Evolutionary conservation across 371 early-diverging fungal species (phyloP).

Genomic region (Mucor lusitanicus): DNA sequence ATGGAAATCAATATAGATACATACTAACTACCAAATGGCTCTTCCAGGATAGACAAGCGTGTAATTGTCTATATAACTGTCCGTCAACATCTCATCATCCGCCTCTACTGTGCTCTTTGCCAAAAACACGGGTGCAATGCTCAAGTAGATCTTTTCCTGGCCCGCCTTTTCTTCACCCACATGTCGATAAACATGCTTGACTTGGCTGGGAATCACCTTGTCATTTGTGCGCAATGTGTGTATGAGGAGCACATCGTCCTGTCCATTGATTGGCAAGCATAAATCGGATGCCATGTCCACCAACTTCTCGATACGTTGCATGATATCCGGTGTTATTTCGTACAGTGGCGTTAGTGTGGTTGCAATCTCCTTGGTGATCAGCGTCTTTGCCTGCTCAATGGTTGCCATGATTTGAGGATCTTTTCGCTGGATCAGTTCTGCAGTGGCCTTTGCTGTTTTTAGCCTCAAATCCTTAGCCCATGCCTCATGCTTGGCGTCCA

Average conservation of each 20-base stretch:
- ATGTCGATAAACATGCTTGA: conserved; percentile 13
- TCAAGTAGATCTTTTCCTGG: conserved; percentile 3
- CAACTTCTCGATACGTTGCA: conserved; percentile 9
- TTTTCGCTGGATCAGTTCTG: not conserved
- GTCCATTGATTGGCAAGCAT: conserved; percentile 23
- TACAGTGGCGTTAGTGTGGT: not conserved
- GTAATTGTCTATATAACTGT: conserved; percentile 4
- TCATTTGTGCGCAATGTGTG: not conserved
- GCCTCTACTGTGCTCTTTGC: conserved; percentile 13
- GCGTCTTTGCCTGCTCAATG: not conserved
- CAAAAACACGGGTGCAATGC: conserved; percentile 22
- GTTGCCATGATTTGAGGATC: not conserved
- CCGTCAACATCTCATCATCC: conserved; percentile 7
- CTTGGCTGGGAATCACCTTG: conserved; percentile 10
- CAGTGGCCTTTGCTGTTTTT: conserved; percentile 20
- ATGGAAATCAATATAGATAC: no score
- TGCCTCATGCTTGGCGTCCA: not conserved
- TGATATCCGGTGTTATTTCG: not conserved
- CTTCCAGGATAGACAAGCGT: conserved; percentile 19
- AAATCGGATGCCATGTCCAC: conserved; percentile 27
- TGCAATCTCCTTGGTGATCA: not conserved
- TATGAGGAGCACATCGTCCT: conserved; percentile 14
- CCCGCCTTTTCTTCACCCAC: not conserved
- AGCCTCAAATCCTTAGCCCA: conserved; percentile 16
- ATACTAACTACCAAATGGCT: conserved; percentile 21